Conservation (phyloP, 2,329 filamentous ascomycete species). For the Metarhizium brunneum region DNA sequence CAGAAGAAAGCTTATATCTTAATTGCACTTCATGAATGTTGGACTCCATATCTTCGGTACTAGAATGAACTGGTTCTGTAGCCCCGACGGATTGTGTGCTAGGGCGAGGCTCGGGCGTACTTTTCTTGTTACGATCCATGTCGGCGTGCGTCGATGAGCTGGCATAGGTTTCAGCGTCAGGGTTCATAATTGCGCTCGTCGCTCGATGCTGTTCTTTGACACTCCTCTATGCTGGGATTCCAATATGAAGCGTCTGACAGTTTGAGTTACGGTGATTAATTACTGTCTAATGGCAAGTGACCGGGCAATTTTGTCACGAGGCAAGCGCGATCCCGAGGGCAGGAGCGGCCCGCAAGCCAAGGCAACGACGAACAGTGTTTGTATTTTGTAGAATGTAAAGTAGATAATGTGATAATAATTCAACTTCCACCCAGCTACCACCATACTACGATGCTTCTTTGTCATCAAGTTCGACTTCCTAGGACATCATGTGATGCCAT, state of each 20-base stretch:
- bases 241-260: neutral
- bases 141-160: neutral
- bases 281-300: neutral
- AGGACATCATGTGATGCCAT: too few species aligned
- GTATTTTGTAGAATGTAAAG: too few species aligned
- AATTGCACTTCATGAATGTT: slow-evolving; percentile 19
- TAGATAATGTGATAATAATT: too few species aligned
- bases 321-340: neutral
- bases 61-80: neutral
- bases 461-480: too few species aligned
- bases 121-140: neutral
- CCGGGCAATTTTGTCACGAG: neutral
- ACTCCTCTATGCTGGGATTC: too few species aligned
- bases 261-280: neutral
- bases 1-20: slow-evolving; percentile 23
- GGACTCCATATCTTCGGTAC: neutral
- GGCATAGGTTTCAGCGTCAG: too few species aligned
- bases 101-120: neutral
- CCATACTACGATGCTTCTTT: too few species aligned
- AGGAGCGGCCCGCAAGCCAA: too few species aligned
- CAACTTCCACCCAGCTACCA: too few species aligned
- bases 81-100: neutral
- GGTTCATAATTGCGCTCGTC: too few species aligned
- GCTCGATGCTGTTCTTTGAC: too few species aligned
- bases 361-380: too few species aligned